Conservation (phyloP, 2,329 filamentous ascomycete species). For the Penicillium sclerotiorum region DNA sequence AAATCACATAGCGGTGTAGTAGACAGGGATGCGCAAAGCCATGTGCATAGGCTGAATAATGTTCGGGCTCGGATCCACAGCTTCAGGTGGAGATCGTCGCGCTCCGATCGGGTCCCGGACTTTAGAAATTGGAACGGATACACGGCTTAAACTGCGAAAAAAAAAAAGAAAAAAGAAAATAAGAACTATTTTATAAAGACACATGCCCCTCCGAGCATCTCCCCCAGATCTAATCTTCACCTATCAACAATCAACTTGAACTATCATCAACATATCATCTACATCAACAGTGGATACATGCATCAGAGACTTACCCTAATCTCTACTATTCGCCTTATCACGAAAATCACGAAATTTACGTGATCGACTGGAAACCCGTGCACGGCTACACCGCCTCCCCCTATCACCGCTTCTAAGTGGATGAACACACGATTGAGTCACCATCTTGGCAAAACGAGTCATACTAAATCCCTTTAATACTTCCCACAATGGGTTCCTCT, state of each 20-base stretch:
- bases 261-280: neutral
- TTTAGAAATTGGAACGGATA: constrained; percentile 14
- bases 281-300: too few relatives aligned
- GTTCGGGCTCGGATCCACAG: constrained; percentile 19
- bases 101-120: constrained; percentile 21
- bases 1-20: constrained; percentile 1
- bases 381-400: constrained; percentile 29
- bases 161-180: constrained; percentile 5
- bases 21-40: too few relatives aligned
- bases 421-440: constrained; percentile 33
- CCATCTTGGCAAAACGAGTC: constrained; percentile 33
- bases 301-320: too few relatives aligned
- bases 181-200: neutral
- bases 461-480: constrained; percentile 30
- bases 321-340: too few relatives aligned
- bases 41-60: constrained; percentile 1
- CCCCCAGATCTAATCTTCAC: too few relatives aligned
- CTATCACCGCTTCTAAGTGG: constrained; percentile 28
- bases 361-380: neutral
- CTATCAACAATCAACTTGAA: neutral
- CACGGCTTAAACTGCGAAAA: constrained; percentile 11
- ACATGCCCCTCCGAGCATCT: neutral
- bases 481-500: constrained; percentile 27
- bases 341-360: neutral
- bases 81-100: constrained; percentile 12